phyloP scores from a whole-genome alignment of 441 rosid species.

The Erodium trifolium region DNA sequence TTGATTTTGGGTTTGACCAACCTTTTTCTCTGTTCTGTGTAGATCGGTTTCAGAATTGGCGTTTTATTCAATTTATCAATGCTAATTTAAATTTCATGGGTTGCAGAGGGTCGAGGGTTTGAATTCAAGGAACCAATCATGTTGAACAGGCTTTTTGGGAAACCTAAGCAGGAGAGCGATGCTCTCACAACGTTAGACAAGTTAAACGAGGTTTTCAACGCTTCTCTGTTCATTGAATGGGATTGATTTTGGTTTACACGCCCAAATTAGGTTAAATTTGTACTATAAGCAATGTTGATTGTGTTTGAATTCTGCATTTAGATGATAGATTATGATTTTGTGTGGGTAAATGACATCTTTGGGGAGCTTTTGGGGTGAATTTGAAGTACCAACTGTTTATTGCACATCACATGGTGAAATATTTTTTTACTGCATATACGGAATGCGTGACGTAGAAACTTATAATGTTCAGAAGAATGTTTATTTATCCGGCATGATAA shows the following conservation, averaged over 20 bases:
- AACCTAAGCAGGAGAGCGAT: constrained; percentile 68
- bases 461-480: background rate
- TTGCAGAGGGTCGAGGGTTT: constrained; percentile 31
- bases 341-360: background rate
- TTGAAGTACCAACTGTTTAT: background rate
- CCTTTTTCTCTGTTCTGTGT: background rate
- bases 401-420: background rate
- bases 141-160: constrained; percentile 79
- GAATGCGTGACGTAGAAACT: background rate
- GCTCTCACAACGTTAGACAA: constrained; percentile 71
- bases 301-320: background rate
- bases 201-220: constrained; percentile 54
- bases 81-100: constrained; percentile 11
- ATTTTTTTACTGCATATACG: background rate
- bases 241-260: background rate
- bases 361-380: background rate
- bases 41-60: constrained; percentile 20
- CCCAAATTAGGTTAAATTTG: background rate
- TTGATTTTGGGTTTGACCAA: background rate
- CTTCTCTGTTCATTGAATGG: background rate
- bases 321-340: background rate
- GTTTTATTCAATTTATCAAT: constrained; percentile 16
- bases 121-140: constrained; percentile 29
- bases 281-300: background rate
- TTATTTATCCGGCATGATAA: background rate